A percentile compares a stretch with the other conserved stretches of the same genome.
phyloP scores from a whole-genome alignment of 2,329 filamentous ascomycete species.

The Xylaria sp. region DNA sequence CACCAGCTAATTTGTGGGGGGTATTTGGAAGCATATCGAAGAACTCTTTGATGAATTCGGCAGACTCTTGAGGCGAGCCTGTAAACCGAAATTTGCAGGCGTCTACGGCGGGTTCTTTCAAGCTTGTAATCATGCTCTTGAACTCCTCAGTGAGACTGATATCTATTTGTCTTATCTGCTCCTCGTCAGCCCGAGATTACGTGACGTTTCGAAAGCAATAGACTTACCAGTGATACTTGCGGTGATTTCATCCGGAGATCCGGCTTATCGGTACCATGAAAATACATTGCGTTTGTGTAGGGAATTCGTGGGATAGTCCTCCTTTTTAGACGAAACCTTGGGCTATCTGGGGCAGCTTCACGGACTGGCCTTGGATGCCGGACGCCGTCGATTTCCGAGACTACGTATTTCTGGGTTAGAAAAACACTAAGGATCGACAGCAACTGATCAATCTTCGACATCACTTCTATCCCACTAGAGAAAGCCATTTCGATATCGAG shows the following conservation, averaged over 20 bases:
- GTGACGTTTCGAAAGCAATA: neutral
- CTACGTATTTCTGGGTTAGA: constrained; percentile 43
- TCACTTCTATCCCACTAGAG: constrained; percentile 75
- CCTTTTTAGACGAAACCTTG: neutral
- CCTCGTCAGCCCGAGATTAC: constrained; percentile 39
- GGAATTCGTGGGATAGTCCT: constrained; percentile 46
- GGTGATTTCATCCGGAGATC: constrained; percentile 74
- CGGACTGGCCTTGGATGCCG: constrained; percentile 22
- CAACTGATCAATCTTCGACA: constrained; percentile 63
- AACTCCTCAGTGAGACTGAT: constrained; percentile 71
- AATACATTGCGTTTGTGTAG: constrained; percentile 81
- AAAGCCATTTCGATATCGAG: constrained; percentile 96
- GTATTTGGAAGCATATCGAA: constrained; percentile 71
- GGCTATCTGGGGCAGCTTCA: neutral
- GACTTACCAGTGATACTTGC: constrained; percentile 64
- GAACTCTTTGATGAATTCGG: constrained; percentile 65
- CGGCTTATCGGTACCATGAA: constrained; percentile 91
- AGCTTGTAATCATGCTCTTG: constrained; percentile 76
- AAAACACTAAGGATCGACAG: constrained; percentile 51
- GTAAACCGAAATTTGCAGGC: constrained; percentile 73
- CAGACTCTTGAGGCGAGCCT: constrained; percentile 56
- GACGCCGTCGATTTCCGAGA: constrained; percentile 45
- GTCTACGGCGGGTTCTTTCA: constrained; percentile 77
- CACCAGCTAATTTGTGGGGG: constrained; percentile 71
- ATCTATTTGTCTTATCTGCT: constrained; percentile 72